These are phyloP conservation scores for Arabis hirsuta DNA, from an alignment of 345 rosid genomes.

Conservation along the genomic window DNA sequence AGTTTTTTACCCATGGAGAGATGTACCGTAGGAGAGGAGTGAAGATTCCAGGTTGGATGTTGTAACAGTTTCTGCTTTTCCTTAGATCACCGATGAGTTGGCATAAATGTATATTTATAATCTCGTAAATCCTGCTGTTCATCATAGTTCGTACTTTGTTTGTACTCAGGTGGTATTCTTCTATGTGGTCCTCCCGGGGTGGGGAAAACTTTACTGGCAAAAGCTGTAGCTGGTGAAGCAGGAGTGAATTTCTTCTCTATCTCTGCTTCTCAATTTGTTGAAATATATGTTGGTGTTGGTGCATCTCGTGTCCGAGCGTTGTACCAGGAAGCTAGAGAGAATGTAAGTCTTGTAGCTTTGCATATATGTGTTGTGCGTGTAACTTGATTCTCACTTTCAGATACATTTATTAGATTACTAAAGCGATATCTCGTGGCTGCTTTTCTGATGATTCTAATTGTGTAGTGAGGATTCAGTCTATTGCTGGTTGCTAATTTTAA, in stretches of 20 bases:
- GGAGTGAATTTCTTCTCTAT: conserved; percentile 96
- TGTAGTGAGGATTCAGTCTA: background rate
- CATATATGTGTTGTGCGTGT: background rate
- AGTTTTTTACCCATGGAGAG: conserved; percentile 96
- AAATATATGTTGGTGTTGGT: conserved; percentile 95
- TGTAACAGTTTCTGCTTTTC: background rate
- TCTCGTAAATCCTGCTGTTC: background rate
- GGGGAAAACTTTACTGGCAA: conserved; percentile 88
- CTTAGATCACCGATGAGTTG: conserved; percentile 1
- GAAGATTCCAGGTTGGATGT: conserved; percentile 76
- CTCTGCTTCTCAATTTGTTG: conserved; percentile 97
- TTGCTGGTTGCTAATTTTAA: conserved; percentile 13
- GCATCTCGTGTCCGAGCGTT: conserved; percentile 95
- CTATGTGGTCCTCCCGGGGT: conserved; percentile 97
- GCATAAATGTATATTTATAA: background rate
- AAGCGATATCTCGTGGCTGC: background rate
- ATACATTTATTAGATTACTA: background rate
- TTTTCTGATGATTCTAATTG: conserved; percentile 8
- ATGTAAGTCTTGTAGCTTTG: conserved; percentile 49
- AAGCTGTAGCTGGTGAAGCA: conserved; percentile 99
- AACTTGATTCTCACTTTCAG: conserved; percentile 9
- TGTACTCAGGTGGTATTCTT: conserved; percentile 83
- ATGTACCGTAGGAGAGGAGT: conserved; percentile 94
- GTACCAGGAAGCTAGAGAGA: conserved; percentile 89
- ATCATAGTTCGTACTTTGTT: conserved; percentile 17